phyloP scores from a whole-genome alignment of 169 alveolate species.

The Ichthyophthirius multifiliis region DNA sequence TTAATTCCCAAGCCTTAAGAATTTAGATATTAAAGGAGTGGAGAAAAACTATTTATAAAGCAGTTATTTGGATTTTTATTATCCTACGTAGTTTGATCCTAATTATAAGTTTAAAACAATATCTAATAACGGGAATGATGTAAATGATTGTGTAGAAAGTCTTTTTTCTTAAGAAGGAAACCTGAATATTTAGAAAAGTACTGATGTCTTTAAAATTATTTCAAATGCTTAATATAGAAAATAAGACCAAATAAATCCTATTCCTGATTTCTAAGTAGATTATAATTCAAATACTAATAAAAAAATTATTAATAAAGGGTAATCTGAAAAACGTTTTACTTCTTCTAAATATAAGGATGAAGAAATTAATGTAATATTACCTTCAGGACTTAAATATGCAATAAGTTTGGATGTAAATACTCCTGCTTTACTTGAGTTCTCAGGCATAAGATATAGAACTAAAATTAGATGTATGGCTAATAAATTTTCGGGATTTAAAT shows the following conservation, averaged over 20 bases:
- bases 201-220: not conserved
- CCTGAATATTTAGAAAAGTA: not conserved
- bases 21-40: conserved; percentile 49
- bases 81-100: conserved; percentile 51
- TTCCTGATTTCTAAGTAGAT: not conserved
- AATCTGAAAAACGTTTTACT: not conserved
- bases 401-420: conserved; percentile 50
- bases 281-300: not conserved
- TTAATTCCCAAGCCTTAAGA: conserved; percentile 50
- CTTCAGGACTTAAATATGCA: conserved; percentile 61
- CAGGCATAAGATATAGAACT: conserved; percentile 22
- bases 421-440: conserved; percentile 25
- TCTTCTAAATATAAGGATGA: conserved; percentile 29
- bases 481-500: conserved; percentile 67
- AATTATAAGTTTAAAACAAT: conserved; percentile 10
- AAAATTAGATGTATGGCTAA: conserved; percentile 55
- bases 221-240: conserved; percentile 7
- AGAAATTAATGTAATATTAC: conserved; percentile 49
- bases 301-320: conserved; percentile 15
- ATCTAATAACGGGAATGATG: not conserved
- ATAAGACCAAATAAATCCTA: not conserved
- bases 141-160: conserved; percentile 22
- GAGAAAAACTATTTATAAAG: conserved; percentile 58
- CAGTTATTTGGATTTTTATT: conserved; percentile 53
- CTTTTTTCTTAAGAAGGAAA: conserved; percentile 16